Percentiles rank a stretch among this genome's conserved stretches.
Conservation (phyloP, 352 stramenopile genomes). For the Pythium chondricola region DNA sequence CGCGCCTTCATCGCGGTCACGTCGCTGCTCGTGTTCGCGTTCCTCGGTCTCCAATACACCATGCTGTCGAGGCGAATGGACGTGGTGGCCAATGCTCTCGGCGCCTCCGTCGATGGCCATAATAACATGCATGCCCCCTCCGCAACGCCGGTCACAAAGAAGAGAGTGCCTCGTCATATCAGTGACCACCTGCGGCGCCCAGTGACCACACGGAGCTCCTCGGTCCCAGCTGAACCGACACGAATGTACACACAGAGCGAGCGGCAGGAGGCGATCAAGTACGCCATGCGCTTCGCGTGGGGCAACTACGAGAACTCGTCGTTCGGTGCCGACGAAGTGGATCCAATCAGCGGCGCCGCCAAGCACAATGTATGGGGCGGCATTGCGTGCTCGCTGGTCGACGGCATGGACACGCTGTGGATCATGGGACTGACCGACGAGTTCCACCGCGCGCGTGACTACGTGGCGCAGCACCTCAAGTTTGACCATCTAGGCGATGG, state of each 20-base stretch:
- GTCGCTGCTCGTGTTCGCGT: neutral
- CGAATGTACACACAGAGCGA: constrained; percentile 25
- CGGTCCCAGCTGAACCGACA: neutral
- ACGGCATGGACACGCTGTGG: constrained; percentile 96
- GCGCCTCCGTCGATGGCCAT: neutral
- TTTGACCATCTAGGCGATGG: constrained; percentile 63
- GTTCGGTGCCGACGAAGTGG: constrained; percentile 95
- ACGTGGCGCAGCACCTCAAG: constrained; percentile 75
- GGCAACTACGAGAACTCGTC: constrained; percentile 90
- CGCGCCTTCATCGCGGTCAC: neutral
- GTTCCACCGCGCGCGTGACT: constrained; percentile 87
- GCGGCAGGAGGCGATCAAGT: constrained; percentile 36
- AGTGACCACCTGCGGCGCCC: neutral
- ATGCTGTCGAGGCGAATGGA: neutral
- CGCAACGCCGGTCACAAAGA: neutral
- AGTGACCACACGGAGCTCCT: neutral
- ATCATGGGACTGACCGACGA: constrained; percentile 94
- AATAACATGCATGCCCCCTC: too few species aligned
- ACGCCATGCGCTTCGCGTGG: constrained; percentile 78
- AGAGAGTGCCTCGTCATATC: too few species aligned
- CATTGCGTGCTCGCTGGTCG: constrained; percentile 90
- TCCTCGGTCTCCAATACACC: neutral
- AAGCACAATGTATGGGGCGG: constrained; percentile 84
- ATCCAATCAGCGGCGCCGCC: constrained; percentile 58
- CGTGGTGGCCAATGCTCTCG: neutral